These are phyloP conservation scores for Syzygium malaccense DNA, from an alignment of 441 rosid species.

Conservation along the genomic window DNA sequence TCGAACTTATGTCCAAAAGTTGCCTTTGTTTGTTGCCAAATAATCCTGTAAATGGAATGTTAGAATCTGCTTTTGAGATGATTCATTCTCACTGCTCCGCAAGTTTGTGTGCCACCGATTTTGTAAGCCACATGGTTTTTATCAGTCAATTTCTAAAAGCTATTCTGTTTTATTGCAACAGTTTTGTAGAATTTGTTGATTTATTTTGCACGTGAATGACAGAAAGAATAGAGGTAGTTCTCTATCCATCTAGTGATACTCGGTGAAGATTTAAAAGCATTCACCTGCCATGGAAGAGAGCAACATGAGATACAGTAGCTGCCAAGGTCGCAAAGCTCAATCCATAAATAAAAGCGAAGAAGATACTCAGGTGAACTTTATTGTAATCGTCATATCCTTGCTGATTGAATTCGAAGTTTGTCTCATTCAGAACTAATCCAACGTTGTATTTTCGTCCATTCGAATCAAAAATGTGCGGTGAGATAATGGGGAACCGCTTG, in stretches of 20 bases:
- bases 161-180: not conserved
- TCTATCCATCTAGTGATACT: not conserved
- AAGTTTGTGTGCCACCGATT: not conserved
- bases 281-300: slow-evolving; percentile 35
- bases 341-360: slow-evolving; percentile 27
- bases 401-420: slow-evolving; percentile 16
- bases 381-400: slow-evolving; percentile 25
- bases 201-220: not conserved
- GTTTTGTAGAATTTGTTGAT: not conserved
- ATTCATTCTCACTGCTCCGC: not conserved
- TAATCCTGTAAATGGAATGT: slow-evolving; percentile 4
- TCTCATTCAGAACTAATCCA: slow-evolving; percentile 5
- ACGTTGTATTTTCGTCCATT: slow-evolving; percentile 20
- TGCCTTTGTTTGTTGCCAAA: slow-evolving; percentile 30
- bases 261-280: not conserved
- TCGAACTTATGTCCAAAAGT: slow-evolving; percentile 16
- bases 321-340: slow-evolving; percentile 30
- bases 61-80: not conserved
- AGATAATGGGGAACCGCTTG: slow-evolving; percentile 33
- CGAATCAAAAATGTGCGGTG: slow-evolving; percentile 15
- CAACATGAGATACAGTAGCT: slow-evolving; percentile 37
- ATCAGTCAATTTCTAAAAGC: not conserved
- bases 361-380: slow-evolving; percentile 27
- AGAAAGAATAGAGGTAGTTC: not conserved
- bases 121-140: not conserved